Conservation (phyloP, 129 eudicot genomes). For the Arctium minus region DNA sequence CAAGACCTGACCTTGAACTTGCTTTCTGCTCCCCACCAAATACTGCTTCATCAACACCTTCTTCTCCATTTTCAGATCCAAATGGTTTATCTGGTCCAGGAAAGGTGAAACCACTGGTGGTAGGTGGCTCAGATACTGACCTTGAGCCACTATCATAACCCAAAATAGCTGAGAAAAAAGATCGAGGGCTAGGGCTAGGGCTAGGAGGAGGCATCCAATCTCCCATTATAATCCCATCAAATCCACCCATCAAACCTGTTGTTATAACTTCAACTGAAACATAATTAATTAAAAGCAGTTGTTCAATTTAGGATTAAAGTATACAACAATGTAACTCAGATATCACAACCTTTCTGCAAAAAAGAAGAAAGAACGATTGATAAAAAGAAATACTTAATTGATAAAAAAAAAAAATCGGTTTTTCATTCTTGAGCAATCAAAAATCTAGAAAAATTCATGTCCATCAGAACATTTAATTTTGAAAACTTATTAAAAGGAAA, state of each 20-base stretch:
- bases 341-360: background rate
- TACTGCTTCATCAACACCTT: too few species aligned
- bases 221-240: constrained; percentile 52
- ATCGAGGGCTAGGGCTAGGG: constrained; percentile 42
- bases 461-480: background rate
- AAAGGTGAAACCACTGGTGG: constrained; percentile 20
- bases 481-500: background rate
- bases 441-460: background rate
- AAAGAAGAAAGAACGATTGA: background rate
- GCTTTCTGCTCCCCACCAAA: background rate
- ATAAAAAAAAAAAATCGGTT: background rate
- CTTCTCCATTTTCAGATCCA: constrained; percentile 3
- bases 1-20: constrained; percentile 46
- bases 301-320: background rate
- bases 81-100: constrained; percentile 21
- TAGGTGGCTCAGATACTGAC: too few species aligned
- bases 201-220: constrained; percentile 66
- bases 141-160: constrained; percentile 38
- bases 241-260: constrained; percentile 45
- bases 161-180: constrained; percentile 37
- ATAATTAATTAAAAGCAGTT: background rate
- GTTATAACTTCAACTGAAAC: background rate
- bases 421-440: too few species aligned
- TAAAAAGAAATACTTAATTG: background rate
- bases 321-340: background rate